Percentiles rank a stretch among this genome's conserved stretches.
These are phyloP conservation scores for Micractinium conductrix DNA, from an alignment of 139 green algal species.

Conservation along the genomic window DNA sequence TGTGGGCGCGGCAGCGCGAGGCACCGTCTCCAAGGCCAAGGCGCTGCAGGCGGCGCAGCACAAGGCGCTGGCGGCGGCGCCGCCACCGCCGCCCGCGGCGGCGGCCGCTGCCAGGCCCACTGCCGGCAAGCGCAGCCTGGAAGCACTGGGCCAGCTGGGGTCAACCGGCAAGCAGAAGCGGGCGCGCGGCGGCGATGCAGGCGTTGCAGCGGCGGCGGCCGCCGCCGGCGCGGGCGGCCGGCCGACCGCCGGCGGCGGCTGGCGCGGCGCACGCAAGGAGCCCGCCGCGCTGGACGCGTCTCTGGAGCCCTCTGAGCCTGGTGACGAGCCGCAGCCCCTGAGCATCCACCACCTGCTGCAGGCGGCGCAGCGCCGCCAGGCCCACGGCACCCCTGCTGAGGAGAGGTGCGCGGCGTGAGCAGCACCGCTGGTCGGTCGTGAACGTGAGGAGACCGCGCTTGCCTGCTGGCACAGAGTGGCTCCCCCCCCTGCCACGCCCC, in stretches of 20 bases:
- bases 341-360: slow-evolving; percentile 32
- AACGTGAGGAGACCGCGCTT: too few species aligned
- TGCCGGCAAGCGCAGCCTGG: slow-evolving; percentile 1
- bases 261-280: background rate
- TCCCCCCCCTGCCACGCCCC: too few species aligned
- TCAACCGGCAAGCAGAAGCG: slow-evolving; percentile 12
- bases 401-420: background rate
- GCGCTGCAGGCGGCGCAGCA: background rate
- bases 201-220: background rate
- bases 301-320: background rate
- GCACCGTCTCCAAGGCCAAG: slow-evolving; percentile 1
- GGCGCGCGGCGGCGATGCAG: background rate
- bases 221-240: background rate
- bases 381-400: background rate
- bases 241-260: background rate
- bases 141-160: background rate
- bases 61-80: background rate
- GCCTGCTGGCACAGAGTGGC: too few species aligned
- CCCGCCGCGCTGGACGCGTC: background rate
- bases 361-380: background rate
- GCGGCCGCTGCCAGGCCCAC: background rate
- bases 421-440: too few species aligned
- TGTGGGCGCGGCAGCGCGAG: background rate
- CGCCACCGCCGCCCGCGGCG: background rate
- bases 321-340: background rate